These are phyloP conservation scores for Coelastrella sp. DNA, from an alignment of 139 green algal species.

Conservation along the genomic window DNA sequence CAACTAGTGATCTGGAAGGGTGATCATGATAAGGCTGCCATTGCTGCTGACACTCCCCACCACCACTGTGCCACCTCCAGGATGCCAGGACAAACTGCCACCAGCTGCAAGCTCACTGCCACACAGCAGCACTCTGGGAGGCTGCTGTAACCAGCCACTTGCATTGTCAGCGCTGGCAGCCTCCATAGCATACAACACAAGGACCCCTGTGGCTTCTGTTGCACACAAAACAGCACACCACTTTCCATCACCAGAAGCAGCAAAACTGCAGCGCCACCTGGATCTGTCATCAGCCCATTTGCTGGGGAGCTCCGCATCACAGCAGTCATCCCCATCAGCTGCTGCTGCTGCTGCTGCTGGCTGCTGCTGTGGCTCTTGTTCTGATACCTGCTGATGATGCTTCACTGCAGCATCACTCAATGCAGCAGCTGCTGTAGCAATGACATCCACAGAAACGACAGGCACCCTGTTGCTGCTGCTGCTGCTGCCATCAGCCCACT, in stretches of 20 bases:
- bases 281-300: not conserved
- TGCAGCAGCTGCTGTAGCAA: slow-evolving; percentile 21
- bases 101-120: not conserved
- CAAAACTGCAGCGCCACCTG: not conserved
- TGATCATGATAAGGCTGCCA: not conserved
- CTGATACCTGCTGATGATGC: not conserved
- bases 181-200: slow-evolving; percentile 1
- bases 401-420: not conserved
- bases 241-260: slow-evolving; percentile 7
- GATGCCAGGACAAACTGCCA: slow-evolving; percentile 14
- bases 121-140: not conserved
- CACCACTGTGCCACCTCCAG: not conserved
- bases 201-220: not conserved
- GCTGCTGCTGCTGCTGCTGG: not conserved
- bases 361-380: not conserved
- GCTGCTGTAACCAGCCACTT: not conserved
- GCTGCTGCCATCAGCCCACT: not conserved
- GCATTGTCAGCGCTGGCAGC: not conserved
- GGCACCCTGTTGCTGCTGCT: not conserved
- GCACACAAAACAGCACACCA: not conserved
- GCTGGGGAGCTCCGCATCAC: not conserved
- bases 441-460: not conserved
- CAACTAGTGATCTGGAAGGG: too few relatives aligned
- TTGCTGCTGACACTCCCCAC: not conserved
- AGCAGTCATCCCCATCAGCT: not conserved